phyloP scores from a whole-genome alignment of 2,329 filamentous ascomycete species.

The Claviceps lovelessii region DNA sequence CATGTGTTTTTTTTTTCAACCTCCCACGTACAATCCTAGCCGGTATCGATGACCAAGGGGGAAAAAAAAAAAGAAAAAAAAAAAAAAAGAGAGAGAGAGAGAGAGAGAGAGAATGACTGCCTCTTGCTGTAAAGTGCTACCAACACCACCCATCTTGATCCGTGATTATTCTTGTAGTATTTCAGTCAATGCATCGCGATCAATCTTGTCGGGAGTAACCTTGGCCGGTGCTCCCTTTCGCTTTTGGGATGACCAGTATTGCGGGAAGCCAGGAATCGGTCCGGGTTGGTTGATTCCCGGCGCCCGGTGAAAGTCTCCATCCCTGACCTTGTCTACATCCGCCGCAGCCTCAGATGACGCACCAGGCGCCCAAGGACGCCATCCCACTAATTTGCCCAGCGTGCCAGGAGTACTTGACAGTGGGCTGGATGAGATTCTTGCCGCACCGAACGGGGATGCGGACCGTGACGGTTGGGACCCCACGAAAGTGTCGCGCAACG shows the following conservation, averaged over 20 bases:
- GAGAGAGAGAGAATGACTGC: background rate
- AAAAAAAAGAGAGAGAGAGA: background rate
- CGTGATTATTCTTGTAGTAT: constrained; percentile 26
- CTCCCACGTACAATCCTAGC: background rate
- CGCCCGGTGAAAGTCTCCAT: constrained; percentile 31
- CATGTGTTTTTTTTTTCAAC: background rate
- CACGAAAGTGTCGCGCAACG: constrained; percentile 42
- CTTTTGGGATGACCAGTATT: constrained; percentile 36
- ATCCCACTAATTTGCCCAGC: constrained; percentile 32
- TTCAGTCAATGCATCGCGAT: constrained; percentile 47
- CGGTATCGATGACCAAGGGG: too few relatives aligned
- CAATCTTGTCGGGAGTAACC: constrained; percentile 42
- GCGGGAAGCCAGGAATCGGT: constrained; percentile 55
- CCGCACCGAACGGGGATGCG: constrained; percentile 18
- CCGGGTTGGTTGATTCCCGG: constrained; percentile 71
- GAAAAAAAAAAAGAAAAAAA: too few relatives aligned
- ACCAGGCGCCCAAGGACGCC: constrained; percentile 31
- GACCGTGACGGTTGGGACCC: constrained; percentile 22
- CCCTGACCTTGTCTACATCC: constrained; percentile 8
- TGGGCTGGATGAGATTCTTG: constrained; percentile 14
- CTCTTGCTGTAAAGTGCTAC: background rate
- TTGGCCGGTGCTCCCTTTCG: constrained; percentile 39
- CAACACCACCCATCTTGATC: background rate
- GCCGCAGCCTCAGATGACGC: background rate
- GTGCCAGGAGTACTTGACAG: constrained; percentile 13